Evolutionary conservation across 2,329 filamentous ascomycete species (phyloP).

Genomic region (Aureobasidium sp.): DNA sequence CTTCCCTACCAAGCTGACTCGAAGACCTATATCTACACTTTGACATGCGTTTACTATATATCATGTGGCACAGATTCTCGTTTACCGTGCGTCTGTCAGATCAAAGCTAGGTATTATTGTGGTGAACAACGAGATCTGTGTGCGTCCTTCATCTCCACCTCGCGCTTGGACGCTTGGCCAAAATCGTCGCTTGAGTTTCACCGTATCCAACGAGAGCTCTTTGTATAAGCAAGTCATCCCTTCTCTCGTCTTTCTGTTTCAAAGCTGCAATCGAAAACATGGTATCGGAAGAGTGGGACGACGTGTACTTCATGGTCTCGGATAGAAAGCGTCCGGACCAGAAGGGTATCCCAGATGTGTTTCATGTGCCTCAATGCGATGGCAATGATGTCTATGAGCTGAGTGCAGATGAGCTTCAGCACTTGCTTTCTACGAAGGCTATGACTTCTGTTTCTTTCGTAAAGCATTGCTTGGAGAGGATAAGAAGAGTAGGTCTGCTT

Average conservation of each 20-base stretch:
- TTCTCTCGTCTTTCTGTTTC: not conserved
- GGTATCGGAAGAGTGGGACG: conserved; percentile 2
- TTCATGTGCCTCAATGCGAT: conserved; percentile 9
- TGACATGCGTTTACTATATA: not conserved
- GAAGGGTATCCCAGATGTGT: conserved; percentile 4
- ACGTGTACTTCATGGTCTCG: conserved; percentile 6
- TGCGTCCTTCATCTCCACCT: conserved; percentile 5
- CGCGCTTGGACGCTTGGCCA: not conserved
- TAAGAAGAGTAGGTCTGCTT: conserved; percentile 6
- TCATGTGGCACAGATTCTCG: not conserved
- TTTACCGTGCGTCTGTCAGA: not conserved
- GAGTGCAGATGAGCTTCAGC: conserved; percentile 11
- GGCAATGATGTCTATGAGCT: conserved; percentile 11
- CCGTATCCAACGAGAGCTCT: not conserved
- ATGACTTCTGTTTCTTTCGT: conserved; percentile 4
- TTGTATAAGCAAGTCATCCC: not conserved
- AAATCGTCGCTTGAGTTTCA: conserved; percentile 1
- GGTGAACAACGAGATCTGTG: not conserved
- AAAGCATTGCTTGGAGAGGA: conserved; percentile 13
- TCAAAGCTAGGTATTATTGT: not conserved
- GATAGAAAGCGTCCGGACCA: not conserved
- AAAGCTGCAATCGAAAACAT: not conserved
- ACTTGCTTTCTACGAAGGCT: not conserved
- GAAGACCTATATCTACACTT: not conserved
- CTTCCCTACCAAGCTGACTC: not conserved